Base-by-base conservation (phyloP, 179 eudicot genomes). In the Spinacia oleracea region DNA sequence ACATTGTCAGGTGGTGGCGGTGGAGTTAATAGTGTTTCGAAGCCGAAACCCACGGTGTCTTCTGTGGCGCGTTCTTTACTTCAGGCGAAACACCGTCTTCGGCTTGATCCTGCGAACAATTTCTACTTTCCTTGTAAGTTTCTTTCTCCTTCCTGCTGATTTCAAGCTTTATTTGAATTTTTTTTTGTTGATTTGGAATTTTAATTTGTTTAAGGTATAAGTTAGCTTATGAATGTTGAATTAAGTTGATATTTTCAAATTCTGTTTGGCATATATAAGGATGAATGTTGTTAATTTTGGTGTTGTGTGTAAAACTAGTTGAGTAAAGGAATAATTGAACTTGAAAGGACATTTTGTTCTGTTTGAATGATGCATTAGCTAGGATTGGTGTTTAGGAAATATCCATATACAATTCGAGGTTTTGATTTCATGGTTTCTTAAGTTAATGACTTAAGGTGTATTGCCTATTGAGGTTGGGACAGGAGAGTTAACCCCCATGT, bases 121-220 rank as follows among this genome's bases (percentile, higher is more conserved):
- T 91, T 92, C 6, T 91, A 88, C 81, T 92, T 92, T 76, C 92
- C 96, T 11, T 87, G 96, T 92, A 71, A 62, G 84, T 82, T 66
- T 1, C 23, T 29, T 27, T 11, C 5, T 51, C 38, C 51, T n/a
- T 51, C 27, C 32, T 42, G n/a, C 20, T 66, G 38, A 20, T 43
- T 42, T 58, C 23, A 35, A 69, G n/a, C 4, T 69, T 70, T 2
- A 25, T 46, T 46, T 45, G 34, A 45, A 6, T n/a, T 14, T 27
- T 45, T 20, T 35, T 6, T 6, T 11, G 32, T 43, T 69, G 34
- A 42, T 43, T 69, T 69, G 32, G 16, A 9, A 32, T 11, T 40
- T 43, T n/a, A 64, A 34, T 27, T 27, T 14, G 32, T 25, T 9
- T 5, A 16, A 16, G 3, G 20, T 21, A 9, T 27, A 6, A 23